Conservation (phyloP, 768 basidiomycete species). For the Pulveroboletus ravenelii region DNA sequence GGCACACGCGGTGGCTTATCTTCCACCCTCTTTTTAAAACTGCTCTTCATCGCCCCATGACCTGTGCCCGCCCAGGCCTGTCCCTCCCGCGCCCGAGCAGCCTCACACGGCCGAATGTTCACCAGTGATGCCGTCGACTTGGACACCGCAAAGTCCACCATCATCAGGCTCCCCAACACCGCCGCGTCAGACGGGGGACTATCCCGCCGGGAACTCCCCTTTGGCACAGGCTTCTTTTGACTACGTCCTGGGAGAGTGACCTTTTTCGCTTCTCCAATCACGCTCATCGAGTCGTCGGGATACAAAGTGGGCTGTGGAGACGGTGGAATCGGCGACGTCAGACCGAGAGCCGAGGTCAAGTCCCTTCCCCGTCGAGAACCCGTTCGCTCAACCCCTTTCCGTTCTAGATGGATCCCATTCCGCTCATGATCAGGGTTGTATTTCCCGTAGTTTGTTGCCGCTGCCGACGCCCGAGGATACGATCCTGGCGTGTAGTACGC, state of each 20-base stretch:
- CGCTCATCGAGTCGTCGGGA: conserved; percentile 69
- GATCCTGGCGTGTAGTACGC: conserved; percentile 56
- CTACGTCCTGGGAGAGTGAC: conserved; percentile 21
- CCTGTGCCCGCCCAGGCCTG: background rate
- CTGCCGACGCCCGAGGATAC: conserved; percentile 51
- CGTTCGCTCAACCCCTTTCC: conserved; percentile 32
- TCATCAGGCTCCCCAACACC: conserved; percentile 56
- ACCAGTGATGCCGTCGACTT: conserved; percentile 33
- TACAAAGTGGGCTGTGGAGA: conserved; percentile 63
- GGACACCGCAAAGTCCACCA: conserved; percentile 48
- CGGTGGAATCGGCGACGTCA: conserved; percentile 34
- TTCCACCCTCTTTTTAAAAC: conserved; percentile 34
- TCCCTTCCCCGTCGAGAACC: conserved; percentile 43
- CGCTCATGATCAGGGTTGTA: conserved; percentile 32
- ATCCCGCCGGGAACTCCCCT: conserved; percentile 14
- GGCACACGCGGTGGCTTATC: conserved; percentile 78
- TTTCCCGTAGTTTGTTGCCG: conserved; percentile 33
- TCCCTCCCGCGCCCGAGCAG: conserved; percentile 27
- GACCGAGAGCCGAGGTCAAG: conserved; percentile 36
- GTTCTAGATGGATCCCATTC: conserved; percentile 28
- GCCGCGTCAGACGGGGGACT: conserved; percentile 37
- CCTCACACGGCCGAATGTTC: conserved; percentile 26
- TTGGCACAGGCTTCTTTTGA: conserved; percentile 34
- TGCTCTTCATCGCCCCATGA: conserved; percentile 10
- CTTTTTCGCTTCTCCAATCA: conserved; percentile 40